Percentiles rank a stretch among this genome's conserved stretches.
Evolutionary conservation across 208 protist genomes (phyloP).

Genomic region (Acanthamoeba culbertsoni): DNA sequence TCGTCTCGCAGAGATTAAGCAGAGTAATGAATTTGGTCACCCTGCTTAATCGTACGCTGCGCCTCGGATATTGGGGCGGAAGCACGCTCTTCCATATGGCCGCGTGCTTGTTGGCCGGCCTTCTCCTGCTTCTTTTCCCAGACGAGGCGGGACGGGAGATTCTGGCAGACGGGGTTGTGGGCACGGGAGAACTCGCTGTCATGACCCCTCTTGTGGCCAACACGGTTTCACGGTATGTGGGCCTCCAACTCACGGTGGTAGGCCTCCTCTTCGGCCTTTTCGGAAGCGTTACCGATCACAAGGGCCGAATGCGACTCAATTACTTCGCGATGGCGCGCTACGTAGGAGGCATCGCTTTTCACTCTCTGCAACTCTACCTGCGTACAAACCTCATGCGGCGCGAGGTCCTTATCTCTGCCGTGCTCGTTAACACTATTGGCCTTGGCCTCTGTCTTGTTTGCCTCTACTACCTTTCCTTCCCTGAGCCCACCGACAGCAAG

Average conservation of each 20-base stretch:
- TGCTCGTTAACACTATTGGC: not conserved
- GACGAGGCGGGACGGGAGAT: not conserved
- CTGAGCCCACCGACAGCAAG: not conserved
- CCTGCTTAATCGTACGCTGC: not conserved
- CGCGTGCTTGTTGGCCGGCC: not conserved
- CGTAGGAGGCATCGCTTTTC: not conserved
- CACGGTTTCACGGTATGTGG: not conserved
- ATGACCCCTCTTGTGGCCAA: not conserved
- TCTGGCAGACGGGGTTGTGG: not conserved
- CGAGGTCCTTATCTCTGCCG: not conserved
- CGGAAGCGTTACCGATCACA: not conserved
- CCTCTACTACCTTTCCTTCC: not conserved
- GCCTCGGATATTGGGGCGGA: not conserved
- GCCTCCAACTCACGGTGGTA: not conserved
- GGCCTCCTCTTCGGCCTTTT: conserved; percentile 11
- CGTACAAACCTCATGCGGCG: not conserved
- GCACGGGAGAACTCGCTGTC: not conserved
- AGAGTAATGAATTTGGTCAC: not conserved
- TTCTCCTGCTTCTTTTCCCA: not conserved
- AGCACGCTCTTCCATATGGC: conserved; percentile 18
- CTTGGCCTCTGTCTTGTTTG: not conserved
- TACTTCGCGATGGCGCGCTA: not conserved
- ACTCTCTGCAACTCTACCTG: not conserved
- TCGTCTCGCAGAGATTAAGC: not conserved
- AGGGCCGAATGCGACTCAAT: not conserved